These are phyloP conservation scores for Kitagawia praeruptora DNA, from an alignment of 129 eudicot genomes.

Conservation along the genomic window DNA sequence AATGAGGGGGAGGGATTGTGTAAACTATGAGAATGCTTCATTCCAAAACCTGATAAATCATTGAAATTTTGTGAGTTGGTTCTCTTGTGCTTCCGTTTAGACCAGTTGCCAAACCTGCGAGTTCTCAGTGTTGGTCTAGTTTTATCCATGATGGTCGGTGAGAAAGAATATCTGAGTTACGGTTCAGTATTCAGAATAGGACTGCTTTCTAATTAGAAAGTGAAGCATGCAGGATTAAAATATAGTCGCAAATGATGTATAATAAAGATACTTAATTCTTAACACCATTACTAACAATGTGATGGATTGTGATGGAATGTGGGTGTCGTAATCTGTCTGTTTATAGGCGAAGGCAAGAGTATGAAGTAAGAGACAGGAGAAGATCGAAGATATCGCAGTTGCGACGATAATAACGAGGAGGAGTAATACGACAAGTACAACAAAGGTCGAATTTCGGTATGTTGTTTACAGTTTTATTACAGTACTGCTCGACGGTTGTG, in stretches of 20 bases:
- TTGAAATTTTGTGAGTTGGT: not conserved
- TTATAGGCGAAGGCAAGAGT: not conserved
- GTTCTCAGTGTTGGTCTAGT: not conserved
- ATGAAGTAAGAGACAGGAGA: not conserved
- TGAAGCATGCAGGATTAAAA: not conserved
- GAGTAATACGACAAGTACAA: not conserved
- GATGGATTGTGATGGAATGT: constrained; percentile 1
- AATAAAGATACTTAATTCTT: not conserved
- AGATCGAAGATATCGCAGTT: not conserved
- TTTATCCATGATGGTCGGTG: not conserved
- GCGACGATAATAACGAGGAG: not conserved
- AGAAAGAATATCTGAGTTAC: not conserved
- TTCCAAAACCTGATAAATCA: not conserved
- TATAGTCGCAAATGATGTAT: too few species aligned
- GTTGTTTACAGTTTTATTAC: not conserved
- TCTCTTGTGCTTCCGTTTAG: not conserved
- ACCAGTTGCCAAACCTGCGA: not conserved
- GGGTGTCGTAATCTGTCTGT: not conserved
- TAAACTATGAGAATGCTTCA: not conserved
- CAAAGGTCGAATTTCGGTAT: not conserved
- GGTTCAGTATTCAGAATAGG: not conserved
- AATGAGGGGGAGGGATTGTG: not conserved
- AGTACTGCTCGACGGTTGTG: not conserved
- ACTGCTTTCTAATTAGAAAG: not conserved
- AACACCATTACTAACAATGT: not conserved